Conservation (phyloP, 78 protist genomes). For the Protostelium mycophagum region DNA sequence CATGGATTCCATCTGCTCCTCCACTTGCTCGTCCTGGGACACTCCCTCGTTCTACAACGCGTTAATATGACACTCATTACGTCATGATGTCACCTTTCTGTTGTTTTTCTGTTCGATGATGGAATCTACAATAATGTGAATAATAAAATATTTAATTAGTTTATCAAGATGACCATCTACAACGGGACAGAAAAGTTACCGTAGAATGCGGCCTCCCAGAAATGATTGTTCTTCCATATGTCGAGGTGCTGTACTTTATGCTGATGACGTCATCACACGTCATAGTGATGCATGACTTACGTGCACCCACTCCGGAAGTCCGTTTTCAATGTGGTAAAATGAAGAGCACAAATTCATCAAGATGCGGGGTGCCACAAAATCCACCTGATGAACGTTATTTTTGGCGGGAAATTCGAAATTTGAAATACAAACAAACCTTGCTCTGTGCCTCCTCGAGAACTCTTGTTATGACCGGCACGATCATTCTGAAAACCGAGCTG, state of each 20-base stretch:
- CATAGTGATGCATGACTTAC: neutral
- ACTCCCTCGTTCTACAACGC: neutral
- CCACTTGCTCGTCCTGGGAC: neutral
- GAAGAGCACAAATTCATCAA: neutral
- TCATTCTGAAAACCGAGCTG: neutral
- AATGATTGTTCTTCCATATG: conserved; percentile 43
- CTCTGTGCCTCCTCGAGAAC: neutral
- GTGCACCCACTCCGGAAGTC: neutral
- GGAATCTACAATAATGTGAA: neutral
- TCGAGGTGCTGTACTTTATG: conserved; percentile 2
- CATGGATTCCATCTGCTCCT: neutral
- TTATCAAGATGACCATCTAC: too few relatives aligned
- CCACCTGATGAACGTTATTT: neutral
- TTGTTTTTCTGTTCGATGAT: neutral
- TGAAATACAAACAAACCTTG: neutral
- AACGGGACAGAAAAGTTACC: too few relatives aligned
- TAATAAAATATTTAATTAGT: too few relatives aligned
- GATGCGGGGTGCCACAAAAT: neutral
- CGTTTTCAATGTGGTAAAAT: neutral
- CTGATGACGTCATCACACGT: neutral
- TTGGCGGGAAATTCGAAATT: neutral
- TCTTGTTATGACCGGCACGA: neutral
- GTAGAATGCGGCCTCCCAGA: conserved; percentile 49
- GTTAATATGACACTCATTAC: neutral
- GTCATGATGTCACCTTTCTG: neutral